Conservation (phyloP, 345 rosid species). For the Camelina hispida region DNA sequence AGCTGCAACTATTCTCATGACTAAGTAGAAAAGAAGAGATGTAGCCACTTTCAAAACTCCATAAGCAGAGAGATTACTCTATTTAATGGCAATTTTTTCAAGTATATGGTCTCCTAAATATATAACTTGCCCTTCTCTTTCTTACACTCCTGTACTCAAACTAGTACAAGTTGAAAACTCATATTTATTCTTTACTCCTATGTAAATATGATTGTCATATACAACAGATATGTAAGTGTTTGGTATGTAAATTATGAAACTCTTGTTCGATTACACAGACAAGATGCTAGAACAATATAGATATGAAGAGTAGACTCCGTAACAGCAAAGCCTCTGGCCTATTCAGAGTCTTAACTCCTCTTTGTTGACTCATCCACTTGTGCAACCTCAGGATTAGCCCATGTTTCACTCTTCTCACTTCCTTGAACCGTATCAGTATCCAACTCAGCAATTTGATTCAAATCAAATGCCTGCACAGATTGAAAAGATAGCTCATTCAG, state of each 20-base stretch:
- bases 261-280: too few species aligned
- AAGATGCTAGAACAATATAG: too few species aligned
- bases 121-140: not conserved
- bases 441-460: slow-evolving; percentile 74
- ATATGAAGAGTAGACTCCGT: too few species aligned
- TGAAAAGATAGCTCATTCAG: not conserved
- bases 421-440: slow-evolving; percentile 44
- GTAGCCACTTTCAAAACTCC: slow-evolving; percentile 12
- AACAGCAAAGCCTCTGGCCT: too few species aligned
- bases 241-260: not conserved
- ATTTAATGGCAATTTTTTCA: slow-evolving; percentile 2
- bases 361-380: too few species aligned
- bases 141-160: not conserved
- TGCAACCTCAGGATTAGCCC: too few species aligned
- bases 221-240: slow-evolving; percentile 15
- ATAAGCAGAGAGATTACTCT: slow-evolving; percentile 13
- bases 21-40: slow-evolving; percentile 9
- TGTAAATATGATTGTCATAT: slow-evolving; percentile 28
- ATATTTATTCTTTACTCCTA: slow-evolving; percentile 36
- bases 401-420: too few species aligned
- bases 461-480: slow-evolving; percentile 47
- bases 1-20: slow-evolving; percentile 37
- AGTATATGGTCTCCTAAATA: not conserved
- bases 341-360: too few species aligned
- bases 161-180: slow-evolving; percentile 14